Percentiles rank a stretch among this genome's conserved stretches.
Conservation (phyloP, 306 rosid species). For the Arachis hypogaea region DNA sequence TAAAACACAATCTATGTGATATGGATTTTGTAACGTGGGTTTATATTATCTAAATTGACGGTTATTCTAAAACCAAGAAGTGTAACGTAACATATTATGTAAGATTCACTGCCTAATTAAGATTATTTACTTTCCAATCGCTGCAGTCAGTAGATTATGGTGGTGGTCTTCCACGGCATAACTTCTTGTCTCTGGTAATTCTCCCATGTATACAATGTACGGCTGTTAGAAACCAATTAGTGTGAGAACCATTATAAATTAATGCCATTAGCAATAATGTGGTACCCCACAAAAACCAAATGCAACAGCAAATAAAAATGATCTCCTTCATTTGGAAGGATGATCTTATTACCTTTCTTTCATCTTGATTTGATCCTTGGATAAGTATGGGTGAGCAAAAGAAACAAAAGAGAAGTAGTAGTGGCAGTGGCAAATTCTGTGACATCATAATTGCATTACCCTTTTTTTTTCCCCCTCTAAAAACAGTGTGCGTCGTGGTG, state of each 20-base stretch:
- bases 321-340: too few species aligned
- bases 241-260: background rate
- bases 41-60: too few species aligned
- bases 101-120: background rate
- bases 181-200: constrained; percentile 40
- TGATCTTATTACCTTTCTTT: constrained; percentile 57
- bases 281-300: too few species aligned
- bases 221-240: constrained; percentile 50
- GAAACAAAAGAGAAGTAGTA: constrained; percentile 37
- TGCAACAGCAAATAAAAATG: too few species aligned
- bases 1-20: too few species aligned
- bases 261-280: too few species aligned
- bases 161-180: constrained; percentile 45
- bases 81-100: background rate
- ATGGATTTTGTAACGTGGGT: too few species aligned
- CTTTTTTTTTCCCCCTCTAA: background rate
- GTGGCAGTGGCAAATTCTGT: constrained; percentile 24
- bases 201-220: constrained; percentile 86
- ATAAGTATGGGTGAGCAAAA: constrained; percentile 22
- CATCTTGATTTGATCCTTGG: constrained; percentile 50
- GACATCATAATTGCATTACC: constrained; percentile 29
- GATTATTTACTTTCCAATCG: constrained; percentile 72
- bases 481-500: background rate
- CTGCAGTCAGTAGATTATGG: constrained; percentile 54
- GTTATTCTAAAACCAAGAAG: too few species aligned